These are phyloP conservation scores for Rostrohypoxylon terebratum DNA, from an alignment of 495 filamentous ascomycete species.

Conservation along the genomic window DNA sequence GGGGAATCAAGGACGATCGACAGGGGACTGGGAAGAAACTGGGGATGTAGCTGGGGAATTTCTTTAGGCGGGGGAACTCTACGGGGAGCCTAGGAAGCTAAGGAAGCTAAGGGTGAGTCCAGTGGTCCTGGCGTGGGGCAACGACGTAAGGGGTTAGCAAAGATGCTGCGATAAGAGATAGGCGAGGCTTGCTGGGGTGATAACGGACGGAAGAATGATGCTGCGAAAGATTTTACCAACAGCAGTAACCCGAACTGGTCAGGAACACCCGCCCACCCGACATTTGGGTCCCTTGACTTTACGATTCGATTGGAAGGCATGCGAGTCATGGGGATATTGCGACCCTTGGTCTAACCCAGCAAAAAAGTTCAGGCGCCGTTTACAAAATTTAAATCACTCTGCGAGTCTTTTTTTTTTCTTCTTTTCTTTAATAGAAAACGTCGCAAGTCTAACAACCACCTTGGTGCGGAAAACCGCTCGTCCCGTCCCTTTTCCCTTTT, in stretches of 20 bases:
- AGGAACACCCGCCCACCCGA: slow-evolving; percentile 18
- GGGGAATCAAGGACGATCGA: slow-evolving; percentile 33
- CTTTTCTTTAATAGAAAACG: no score
- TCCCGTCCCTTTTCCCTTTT: background rate
- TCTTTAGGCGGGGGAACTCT: background rate
- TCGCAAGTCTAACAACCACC: background rate
- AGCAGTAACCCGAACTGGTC: slow-evolving; percentile 31
- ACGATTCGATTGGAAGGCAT: slow-evolving; percentile 13
- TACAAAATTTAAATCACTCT: slow-evolving; percentile 45
- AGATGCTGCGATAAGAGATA: slow-evolving; percentile 25
- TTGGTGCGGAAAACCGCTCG: slow-evolving; percentile 8
- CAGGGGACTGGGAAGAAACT: slow-evolving; percentile 26
- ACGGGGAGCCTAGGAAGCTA: background rate
- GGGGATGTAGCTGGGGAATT: slow-evolving; percentile 13
- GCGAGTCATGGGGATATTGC: slow-evolving; percentile 36
- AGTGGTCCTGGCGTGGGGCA: slow-evolving; percentile 1
- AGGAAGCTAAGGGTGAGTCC: background rate
- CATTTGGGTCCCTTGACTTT: slow-evolving; percentile 14
- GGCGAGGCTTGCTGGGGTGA: background rate
- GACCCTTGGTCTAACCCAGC: slow-evolving; percentile 11
- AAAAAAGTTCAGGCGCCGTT: slow-evolving; percentile 27
- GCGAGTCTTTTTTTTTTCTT: slow-evolving; percentile 21
- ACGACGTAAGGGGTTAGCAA: slow-evolving; percentile 5
- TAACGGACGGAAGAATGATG: slow-evolving; percentile 36
- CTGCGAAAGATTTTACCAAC: slow-evolving; percentile 33